Conservation (phyloP, 805 yeast genomes). For the Candida ipomoeae region DNA sequence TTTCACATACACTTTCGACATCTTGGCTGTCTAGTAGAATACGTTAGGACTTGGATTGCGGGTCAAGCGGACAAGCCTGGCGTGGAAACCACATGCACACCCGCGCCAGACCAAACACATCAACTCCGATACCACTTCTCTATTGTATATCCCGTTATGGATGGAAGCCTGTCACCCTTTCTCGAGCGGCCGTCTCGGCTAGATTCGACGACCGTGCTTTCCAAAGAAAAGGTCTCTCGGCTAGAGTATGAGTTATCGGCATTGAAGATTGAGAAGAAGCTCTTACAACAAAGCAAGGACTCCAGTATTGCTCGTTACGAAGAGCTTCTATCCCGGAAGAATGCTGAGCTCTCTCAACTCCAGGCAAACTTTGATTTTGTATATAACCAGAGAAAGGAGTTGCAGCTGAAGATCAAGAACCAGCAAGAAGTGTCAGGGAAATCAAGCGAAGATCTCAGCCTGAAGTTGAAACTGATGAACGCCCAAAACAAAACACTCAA, state of each 20-base stretch:
- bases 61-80: constrained; percentile 2
- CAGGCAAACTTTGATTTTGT: constrained; percentile 36
- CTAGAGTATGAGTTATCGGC: constrained; percentile 33
- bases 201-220: background rate
- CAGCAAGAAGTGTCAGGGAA: constrained; percentile 24
- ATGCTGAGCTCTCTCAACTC: constrained; percentile 28
- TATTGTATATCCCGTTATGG: background rate
- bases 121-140: background rate
- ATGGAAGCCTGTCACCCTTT: constrained; percentile 19
- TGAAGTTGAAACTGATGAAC: constrained; percentile 18
- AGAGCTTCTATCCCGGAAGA: constrained; percentile 26
- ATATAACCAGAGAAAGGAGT: constrained; percentile 30
- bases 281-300: constrained; percentile 27
- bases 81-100: constrained; percentile 3
- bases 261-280: constrained; percentile 31
- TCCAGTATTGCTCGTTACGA: constrained; percentile 21
- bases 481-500: constrained; percentile 16
- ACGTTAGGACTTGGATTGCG: background rate
- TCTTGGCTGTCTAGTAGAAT: constrained; percentile 7
- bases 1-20: constrained; percentile 47
- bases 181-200: constrained; percentile 15
- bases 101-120: constrained; percentile 5
- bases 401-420: constrained; percentile 30
- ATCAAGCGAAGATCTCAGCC: constrained; percentile 17
- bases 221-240: constrained; percentile 13